Evolutionary conservation across 208 protist species (phyloP), one percentile per base, ranked within the genome.

Genomic region (Acanthamoeba polyphaga): DNA sequence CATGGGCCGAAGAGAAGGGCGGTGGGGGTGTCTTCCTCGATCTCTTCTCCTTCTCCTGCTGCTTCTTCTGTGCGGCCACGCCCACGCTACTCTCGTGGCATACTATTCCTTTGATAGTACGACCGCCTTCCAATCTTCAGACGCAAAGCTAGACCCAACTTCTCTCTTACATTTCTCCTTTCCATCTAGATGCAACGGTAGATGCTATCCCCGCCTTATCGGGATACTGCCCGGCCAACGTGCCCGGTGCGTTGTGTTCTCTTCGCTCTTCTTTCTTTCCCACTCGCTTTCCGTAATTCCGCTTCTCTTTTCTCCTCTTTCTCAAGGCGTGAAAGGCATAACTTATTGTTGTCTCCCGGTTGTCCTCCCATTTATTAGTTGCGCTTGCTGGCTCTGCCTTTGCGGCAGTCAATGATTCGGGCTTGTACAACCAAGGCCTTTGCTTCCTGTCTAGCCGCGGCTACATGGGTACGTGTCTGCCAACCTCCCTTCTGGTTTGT

Each of bases 81-180:
- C 13, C 3, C 12, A n/a, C 15, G 80, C 80, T 22, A 43, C 46
- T 19, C 51, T 89, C 27, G 53, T 89, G 15, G 80, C 80, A 3
- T 89, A 89, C 80, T 89, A 89, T 53, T 89, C 80, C 53, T 89
- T 89, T 13, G 80, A 89, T 12, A 64, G 80, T 89, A 80, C 72
- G 12, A 88, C n/a, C 24, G 55, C 9, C 29, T n/a, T 66, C 51
- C 24, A 24, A n/a, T 49, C n/a, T 24, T 38, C 7, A 22, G 12
- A 43, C 27, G 15, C 58, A 62, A 62, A 9, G 58, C 68, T 3
- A 17, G 5, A 43, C 32, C 15, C 27, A 3, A 0, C 22, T 17
- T 15, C 46, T 53, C 49, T 15, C 8, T 15, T 15, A 17, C 13
- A 53, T 15, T 53, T 2, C 49, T 62, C 22, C 58, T 27, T 62